Evolutionary conservation across 2,329 filamentous ascomycete species (phyloP).

Genomic region (Phialocephala subalpina): DNA sequence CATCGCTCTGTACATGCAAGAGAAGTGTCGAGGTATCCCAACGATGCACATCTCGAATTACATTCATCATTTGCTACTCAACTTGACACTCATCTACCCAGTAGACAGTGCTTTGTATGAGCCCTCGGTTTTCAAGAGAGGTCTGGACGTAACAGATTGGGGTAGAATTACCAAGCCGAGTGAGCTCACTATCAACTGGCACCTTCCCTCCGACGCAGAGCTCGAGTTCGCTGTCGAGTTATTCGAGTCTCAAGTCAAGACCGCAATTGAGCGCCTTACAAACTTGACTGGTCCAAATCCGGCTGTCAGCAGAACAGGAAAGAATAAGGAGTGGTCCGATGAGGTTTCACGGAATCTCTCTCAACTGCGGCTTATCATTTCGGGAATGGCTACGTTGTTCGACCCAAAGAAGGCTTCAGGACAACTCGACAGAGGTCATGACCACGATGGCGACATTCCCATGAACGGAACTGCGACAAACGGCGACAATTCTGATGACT

Average conservation of each 20-base stretch:
- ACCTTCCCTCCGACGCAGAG: conserved; percentile 81
- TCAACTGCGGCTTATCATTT: conserved; percentile 86
- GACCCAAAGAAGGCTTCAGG: conserved; percentile 77
- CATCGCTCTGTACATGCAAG: conserved; percentile 95
- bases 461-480: conserved; percentile 56
- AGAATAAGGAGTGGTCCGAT: conserved; percentile 98
- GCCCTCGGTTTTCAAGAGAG: conserved; percentile 73
- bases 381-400: conserved; percentile 89
- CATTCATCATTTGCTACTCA: conserved; percentile 94
- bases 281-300: conserved; percentile 84
- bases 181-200: conserved; percentile 88
- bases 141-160: conserved; percentile 84
- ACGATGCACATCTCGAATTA: conserved; percentile 98
- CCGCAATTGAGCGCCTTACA: conserved; percentile 77
- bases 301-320: conserved; percentile 87
- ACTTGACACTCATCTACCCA: conserved; percentile 93
- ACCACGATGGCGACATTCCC: conserved; percentile 53
- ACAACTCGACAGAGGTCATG: conserved; percentile 53
- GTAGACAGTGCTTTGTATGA: conserved; percentile 91
- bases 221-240: conserved; percentile 89
- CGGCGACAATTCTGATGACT: conserved; percentile 54
- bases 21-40: conserved; percentile 90
- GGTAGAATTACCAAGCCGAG: conserved; percentile 77
- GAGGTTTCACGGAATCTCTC: conserved; percentile 92
- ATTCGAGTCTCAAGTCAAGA: conserved; percentile 83